These are phyloP conservation scores for Blumeria hordei DNA, from an alignment of 2,329 filamentous ascomycete genomes.

Conservation along the genomic window DNA sequence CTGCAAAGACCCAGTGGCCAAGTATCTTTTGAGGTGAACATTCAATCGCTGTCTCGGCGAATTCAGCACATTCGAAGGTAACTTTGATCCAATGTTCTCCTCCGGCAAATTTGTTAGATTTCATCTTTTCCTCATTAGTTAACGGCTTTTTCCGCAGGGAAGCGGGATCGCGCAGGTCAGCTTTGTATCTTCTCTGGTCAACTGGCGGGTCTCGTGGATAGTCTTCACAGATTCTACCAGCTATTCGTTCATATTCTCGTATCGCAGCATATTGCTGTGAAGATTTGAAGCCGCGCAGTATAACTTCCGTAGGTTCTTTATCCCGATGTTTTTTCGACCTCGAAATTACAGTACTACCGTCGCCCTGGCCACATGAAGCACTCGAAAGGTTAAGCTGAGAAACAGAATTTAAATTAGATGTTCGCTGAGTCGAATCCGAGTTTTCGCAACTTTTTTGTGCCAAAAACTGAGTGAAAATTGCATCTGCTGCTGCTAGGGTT, in stretches of 20 bases:
- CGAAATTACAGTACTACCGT: constrained; percentile 4
- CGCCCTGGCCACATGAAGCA: constrained; percentile 15
- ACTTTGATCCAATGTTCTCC: constrained; percentile 85
- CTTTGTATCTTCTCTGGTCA: constrained; percentile 44
- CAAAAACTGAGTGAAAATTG: constrained; percentile 34
- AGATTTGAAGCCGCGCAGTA: constrained; percentile 57
- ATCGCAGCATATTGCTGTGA: constrained; percentile 66
- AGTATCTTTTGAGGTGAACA: constrained; percentile 48
- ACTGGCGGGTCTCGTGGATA: constrained; percentile 68
- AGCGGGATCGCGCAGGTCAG: constrained; percentile 48
- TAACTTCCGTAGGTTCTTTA: constrained; percentile 48
- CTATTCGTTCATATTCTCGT: constrained; percentile 67
- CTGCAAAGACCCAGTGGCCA: constrained; percentile 45
- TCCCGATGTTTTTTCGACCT: constrained; percentile 21
- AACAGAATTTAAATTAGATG: constrained; percentile 11
- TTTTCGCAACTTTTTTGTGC: constrained; percentile 17
- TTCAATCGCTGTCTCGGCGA: constrained; percentile 44
- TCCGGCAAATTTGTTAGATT: constrained; percentile 60
- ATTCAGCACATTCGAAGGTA: constrained; percentile 51
- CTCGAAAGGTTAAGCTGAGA: constrained; percentile 15
- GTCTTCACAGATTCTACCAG: constrained; percentile 74
- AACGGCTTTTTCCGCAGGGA: constrained; percentile 40
- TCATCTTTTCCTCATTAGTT: constrained; percentile 46
- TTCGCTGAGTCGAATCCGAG: constrained; percentile 14
- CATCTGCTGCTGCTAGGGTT: constrained; percentile 35